Conservation (phyloP, 1,139 yeast genomes). For the Taiozyma sp. region DNA sequence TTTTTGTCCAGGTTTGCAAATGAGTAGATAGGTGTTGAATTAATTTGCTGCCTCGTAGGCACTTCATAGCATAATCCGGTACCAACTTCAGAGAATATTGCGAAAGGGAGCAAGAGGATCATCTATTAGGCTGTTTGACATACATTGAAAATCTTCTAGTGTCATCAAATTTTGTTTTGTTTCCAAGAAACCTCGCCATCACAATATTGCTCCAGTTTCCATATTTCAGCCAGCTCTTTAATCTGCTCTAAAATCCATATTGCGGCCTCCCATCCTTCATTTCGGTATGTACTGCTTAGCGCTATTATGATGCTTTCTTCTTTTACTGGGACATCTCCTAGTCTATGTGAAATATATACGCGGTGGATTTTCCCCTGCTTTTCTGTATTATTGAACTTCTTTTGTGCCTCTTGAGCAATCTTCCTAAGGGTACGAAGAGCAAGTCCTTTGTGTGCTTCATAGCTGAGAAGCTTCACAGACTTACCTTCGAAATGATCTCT, state of each 20-base stretch:
- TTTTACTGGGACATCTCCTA: conserved; percentile 42
- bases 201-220: conserved; percentile 40
- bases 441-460: conserved; percentile 38
- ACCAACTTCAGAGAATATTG: too few relatives aligned
- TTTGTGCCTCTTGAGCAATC: conserved; percentile 32
- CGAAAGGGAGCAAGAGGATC: too few relatives aligned
- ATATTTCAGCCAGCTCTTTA: conserved; percentile 40
- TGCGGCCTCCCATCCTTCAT: conserved; percentile 43
- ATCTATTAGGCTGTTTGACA: too few relatives aligned
- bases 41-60: too few relatives aligned
- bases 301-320: conserved; percentile 42
- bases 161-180: conserved; percentile 26
- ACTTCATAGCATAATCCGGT: too few relatives aligned
- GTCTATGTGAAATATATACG: conserved; percentile 37
- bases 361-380: conserved; percentile 25
- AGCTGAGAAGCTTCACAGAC: conserved; percentile 32
- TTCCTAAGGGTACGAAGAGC: conserved; percentile 32
- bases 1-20: too few relatives aligned
- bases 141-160: too few relatives aligned
- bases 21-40: too few relatives aligned
- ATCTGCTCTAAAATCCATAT: conserved; percentile 39
- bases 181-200: conserved; percentile 37
- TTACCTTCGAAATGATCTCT: conserved; percentile 37
- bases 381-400: conserved; percentile 16
- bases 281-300: conserved; percentile 41